These are phyloP conservation scores for Penicillium thymicola DNA, from an alignment of 2,329 filamentous ascomycete species.

Conservation along the genomic window DNA sequence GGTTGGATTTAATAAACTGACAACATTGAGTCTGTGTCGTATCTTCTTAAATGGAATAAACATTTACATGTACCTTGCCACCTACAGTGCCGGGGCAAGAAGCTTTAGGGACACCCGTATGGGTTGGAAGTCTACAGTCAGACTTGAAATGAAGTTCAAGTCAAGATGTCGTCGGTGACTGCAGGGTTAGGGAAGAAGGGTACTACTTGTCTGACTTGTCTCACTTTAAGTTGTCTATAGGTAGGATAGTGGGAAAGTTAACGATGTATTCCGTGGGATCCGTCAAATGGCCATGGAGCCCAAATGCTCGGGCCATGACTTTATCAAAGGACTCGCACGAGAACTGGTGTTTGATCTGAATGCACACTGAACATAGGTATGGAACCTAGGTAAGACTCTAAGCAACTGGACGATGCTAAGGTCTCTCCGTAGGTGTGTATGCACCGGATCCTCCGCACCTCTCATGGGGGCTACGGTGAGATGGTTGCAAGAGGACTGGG, in stretches of 20 bases:
- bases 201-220: background rate
- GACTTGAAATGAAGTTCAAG: background rate
- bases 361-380: background rate
- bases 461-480: background rate
- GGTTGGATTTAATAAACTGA: background rate
- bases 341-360: background rate
- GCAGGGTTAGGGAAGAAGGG: background rate
- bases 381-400: background rate
- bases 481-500: background rate
- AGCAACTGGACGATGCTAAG: background rate
- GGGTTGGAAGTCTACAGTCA: background rate
- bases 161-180: background rate
- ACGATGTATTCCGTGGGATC: background rate
- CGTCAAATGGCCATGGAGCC: background rate
- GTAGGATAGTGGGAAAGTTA: background rate
- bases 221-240: background rate
- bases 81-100: background rate
- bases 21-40: background rate
- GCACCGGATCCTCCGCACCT: background rate
- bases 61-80: background rate
- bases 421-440: background rate
- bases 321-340: background rate
- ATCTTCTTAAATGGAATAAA: background rate
- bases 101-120: background rate
- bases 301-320: background rate